These are phyloP conservation scores for Datura wrightii DNA, from an alignment of 257 asterid species.

Conservation along the genomic window DNA sequence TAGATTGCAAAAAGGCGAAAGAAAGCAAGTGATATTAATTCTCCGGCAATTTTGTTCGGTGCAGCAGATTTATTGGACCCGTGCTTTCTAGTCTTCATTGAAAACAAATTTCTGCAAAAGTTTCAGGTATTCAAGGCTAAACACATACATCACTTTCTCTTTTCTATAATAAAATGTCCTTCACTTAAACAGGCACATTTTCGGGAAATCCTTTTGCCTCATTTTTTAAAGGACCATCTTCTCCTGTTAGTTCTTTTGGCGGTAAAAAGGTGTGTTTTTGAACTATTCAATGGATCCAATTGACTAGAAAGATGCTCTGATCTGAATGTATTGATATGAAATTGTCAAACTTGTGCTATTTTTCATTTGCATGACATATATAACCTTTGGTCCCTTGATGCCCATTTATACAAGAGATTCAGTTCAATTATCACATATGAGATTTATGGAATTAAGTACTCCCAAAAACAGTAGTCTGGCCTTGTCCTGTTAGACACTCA, in stretches of 20 bases:
- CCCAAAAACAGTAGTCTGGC: neutral
- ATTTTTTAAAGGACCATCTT: neutral
- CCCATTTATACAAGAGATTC: neutral
- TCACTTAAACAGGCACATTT: neutral
- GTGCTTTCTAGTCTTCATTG: neutral
- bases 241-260: neutral
- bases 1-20: neutral
- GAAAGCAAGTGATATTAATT: neutral
- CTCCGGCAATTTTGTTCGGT: neutral
- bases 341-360: neutral
- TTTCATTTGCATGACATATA: neutral
- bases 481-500: conserved; percentile 2
- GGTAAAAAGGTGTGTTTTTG: neutral
- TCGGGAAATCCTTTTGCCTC: neutral
- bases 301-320: neutral
- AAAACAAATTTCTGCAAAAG: neutral
- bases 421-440: neutral
- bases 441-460: conserved; percentile 16
- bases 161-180: neutral
- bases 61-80: neutral
- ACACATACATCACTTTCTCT: neutral
- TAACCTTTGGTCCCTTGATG: neutral
- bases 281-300: neutral
- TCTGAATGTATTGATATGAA: neutral
- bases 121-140: neutral